A percentile compares a stretch with the other conserved stretches of the same genome.
Evolutionary conservation across 768 basidiomycete species (phyloP).

Genomic region (Candolleomyces efflorescens): DNA sequence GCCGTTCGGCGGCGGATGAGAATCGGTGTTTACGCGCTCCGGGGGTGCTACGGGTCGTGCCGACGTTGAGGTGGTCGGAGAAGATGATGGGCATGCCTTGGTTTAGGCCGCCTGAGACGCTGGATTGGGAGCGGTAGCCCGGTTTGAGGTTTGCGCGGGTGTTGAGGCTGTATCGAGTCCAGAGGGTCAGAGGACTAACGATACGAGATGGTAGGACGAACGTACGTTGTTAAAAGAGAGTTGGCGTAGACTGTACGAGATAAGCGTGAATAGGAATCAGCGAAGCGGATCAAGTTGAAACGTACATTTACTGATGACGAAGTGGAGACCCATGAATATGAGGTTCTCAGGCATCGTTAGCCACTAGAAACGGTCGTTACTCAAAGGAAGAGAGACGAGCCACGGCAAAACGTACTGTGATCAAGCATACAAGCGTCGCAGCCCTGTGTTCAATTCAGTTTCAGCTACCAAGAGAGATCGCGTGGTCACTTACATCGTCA

Average conservation of each 20-base stretch:
- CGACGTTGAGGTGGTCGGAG: no score
- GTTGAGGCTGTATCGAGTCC: background rate
- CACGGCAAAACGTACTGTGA: constrained; percentile 31
- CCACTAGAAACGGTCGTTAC: constrained; percentile 29
- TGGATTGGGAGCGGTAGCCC: no score
- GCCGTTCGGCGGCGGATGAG: no score
- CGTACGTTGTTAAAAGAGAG: constrained; percentile 32
- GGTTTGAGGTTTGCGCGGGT: background rate
- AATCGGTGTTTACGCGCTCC: no score
- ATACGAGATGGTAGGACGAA: no score
- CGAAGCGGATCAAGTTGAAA: background rate
- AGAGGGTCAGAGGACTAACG: no score
- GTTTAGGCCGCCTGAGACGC: no score
- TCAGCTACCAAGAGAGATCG: no score
- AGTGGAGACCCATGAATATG: constrained; percentile 45
- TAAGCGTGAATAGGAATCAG: background rate
- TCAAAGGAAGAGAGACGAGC: background rate
- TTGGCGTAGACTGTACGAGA: constrained; percentile 48
- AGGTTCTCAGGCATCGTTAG: constrained; percentile 39
- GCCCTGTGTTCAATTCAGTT: no score
- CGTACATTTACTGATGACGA: constrained; percentile 44
- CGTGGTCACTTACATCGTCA: constrained; percentile 29
- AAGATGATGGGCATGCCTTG: no score
- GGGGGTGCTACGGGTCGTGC: no score
- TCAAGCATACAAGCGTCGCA: constrained; percentile 44